Evolutionary conservation across 176 grass and related monocot genomes (phyloP).

Genomic region (Carex parvula): DNA sequence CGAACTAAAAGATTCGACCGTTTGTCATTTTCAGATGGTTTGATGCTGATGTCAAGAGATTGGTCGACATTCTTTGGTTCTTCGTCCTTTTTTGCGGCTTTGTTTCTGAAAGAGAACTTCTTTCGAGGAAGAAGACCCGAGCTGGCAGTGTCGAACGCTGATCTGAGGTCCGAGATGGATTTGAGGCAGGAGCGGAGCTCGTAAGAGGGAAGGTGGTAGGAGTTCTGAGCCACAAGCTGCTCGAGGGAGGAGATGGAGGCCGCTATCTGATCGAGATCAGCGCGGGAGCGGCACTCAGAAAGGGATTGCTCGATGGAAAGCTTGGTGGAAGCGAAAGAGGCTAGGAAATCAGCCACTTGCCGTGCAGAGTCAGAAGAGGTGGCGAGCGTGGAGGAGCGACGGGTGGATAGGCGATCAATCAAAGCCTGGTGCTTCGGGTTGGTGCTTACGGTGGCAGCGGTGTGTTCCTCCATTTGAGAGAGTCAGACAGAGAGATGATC

Average conservation of each 20-base stretch:
- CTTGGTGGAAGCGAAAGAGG: constrained; percentile 46
- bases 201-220: constrained; percentile 65
- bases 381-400: constrained; percentile 7
- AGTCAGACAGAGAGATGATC: neutral
- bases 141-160: constrained; percentile 38
- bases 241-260: constrained; percentile 55
- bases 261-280: constrained; percentile 34
- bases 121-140: constrained; percentile 55
- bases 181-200: constrained; percentile 65
- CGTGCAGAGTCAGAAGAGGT: constrained; percentile 18
- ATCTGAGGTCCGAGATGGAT: constrained; percentile 59
- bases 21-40: constrained; percentile 8
- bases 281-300: constrained; percentile 33
- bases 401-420: constrained; percentile 74
- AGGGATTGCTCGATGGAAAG: constrained; percentile 52
- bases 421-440: constrained; percentile 72
- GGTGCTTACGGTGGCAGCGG: constrained; percentile 19
- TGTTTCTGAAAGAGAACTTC: constrained; percentile 88
- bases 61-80: neutral
- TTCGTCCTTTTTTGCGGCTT: constrained; percentile 48
- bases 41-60: constrained; percentile 9
- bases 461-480: neutral
- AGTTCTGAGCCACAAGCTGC: constrained; percentile 59
- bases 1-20: neutral
- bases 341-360: constrained; percentile 40